Evolutionary conservation across 805 yeast genomes (phyloP), one percentile per base, ranked within the genome.

Genomic region (Helenozyma baotianmanensis): DNA sequence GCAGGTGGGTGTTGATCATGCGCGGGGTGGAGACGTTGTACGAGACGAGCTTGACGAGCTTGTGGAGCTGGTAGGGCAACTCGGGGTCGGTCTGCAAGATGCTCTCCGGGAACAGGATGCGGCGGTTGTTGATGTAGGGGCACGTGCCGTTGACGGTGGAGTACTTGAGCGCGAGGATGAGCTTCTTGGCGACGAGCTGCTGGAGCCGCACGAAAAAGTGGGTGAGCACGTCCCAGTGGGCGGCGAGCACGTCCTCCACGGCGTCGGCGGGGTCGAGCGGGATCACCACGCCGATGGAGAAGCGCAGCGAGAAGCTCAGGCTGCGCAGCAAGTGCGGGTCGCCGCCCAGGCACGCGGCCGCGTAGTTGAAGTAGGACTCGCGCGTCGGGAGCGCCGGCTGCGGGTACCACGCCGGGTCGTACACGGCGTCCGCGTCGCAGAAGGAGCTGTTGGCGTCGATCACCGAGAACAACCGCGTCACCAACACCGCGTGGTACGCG

Each of bases 161-260:
- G 14, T 35, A 32, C 26, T 45, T 50, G 25, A 63, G 45, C 11
- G 45, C 43, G n/a, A 38, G 29, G 4, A 60, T 49, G 26, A 72
- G 48, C 37, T 68, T 70, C 35, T 62, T 52, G 18, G 57, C 48
- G 10, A 70, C 56, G n/a, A 56, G 32, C 27, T 54, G 56, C 43
- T 73, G 76, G 7, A 71, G 45, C 1, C 56, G 37, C 2, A 67
- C 48, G 18, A 72, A 39, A 24, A 58, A 67, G 32, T 58, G 64
- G 9, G 70, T 53, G 10, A 72, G 54, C 32, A 65, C 74, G 9
- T 57, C 55, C 80, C 80, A 75, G 42, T 72, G 70, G 39, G 67
- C 65, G 17, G 71, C 58, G 9, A 75, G 43, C 3, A 68, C 60
- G 23, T 70, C 75, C 23, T 58, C 58, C 9, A 68, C 39, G 18